Percentiles rank a stretch among this genome's conserved stretches.
Conservation (phyloP, 1,284 basidiomycete species). For the Ceratobasidium sp. region DNA sequence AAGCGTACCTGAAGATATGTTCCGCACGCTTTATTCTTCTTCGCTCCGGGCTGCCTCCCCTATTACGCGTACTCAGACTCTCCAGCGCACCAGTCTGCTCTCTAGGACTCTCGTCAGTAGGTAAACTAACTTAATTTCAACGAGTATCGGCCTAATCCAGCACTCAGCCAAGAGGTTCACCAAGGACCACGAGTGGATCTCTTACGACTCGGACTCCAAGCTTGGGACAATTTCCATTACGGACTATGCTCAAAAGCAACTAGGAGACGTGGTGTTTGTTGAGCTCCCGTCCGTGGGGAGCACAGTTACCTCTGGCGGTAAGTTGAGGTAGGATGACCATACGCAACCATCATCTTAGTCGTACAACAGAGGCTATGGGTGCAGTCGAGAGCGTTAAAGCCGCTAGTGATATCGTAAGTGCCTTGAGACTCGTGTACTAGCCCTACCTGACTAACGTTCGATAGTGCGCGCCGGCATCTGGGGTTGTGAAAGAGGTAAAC, state of each 20-base stretch:
- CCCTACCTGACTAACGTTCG: conserved; percentile 53
- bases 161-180: conserved; percentile 82
- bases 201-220: conserved; percentile 81
- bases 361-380: conserved; percentile 81
- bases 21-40: conserved; percentile 22
- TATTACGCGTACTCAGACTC: neutral
- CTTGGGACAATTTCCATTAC: conserved; percentile 91
- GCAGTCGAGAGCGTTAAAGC: conserved; percentile 99
- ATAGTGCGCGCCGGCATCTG: conserved; percentile 93
- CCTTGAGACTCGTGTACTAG: conserved; percentile 1
- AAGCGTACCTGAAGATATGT: conserved; percentile 18
- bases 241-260: conserved; percentile 89
- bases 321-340: conserved; percentile 49
- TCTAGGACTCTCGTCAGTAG: conserved; percentile 37
- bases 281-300: conserved; percentile 84
- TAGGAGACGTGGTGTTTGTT: conserved; percentile 98
- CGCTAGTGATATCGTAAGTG: conserved; percentile 86
- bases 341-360: neutral
- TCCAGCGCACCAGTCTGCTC: neutral
- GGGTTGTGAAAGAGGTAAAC: conserved; percentile 85
- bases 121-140: neutral
- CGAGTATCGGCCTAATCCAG: conserved; percentile 40
- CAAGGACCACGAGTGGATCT: conserved; percentile 89
- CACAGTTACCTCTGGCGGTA: conserved; percentile 81
- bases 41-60: conserved; percentile 15